phyloP scores from a whole-genome alignment of 495 filamentous ascomycete species.

The Hypoxylon subgilvum region DNA sequence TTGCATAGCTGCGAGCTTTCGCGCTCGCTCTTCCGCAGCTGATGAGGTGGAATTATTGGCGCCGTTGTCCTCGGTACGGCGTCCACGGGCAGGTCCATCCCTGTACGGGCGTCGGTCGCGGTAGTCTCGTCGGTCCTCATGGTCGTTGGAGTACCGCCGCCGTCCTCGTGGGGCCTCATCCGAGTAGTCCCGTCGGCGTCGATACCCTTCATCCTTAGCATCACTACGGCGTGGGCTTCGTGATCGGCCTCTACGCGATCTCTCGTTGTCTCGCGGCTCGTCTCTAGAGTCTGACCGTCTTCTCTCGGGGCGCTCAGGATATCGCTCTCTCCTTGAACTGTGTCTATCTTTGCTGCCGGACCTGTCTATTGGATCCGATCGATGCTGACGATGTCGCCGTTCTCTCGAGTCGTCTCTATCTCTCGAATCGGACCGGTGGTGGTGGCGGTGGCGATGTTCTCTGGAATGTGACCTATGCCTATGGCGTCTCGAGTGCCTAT shows the following conservation, averaged over 20 bases:
- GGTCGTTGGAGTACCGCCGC: constrained; percentile 22
- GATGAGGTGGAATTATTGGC: constrained; percentile 31
- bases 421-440: constrained; percentile 46
- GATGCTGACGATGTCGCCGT: constrained; percentile 41
- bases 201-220: constrained; percentile 33
- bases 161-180: constrained; percentile 23
- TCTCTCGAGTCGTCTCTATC: constrained; percentile 51
- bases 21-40: constrained; percentile 60
- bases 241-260: constrained; percentile 41
- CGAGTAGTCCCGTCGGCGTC: constrained; percentile 40
- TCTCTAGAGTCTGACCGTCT: constrained; percentile 30
- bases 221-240: constrained; percentile 39
- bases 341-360: constrained; percentile 41
- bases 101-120: constrained; percentile 26
- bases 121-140: constrained; percentile 31
- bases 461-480: constrained; percentile 43
- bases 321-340: constrained; percentile 37
- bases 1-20: constrained; percentile 87
- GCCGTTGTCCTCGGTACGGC: not conserved
- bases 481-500: constrained; percentile 58
- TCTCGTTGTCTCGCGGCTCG: constrained; percentile 32
- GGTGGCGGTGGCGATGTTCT: constrained; percentile 58
- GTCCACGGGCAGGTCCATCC: constrained; percentile 16
- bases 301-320: constrained; percentile 24
- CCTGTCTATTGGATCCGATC: constrained; percentile 44